A percentile compares a stretch with the other conserved stretches of the same genome.
phyloP scores from a whole-genome alignment of 345 rosid species.

The Acer campestre region DNA sequence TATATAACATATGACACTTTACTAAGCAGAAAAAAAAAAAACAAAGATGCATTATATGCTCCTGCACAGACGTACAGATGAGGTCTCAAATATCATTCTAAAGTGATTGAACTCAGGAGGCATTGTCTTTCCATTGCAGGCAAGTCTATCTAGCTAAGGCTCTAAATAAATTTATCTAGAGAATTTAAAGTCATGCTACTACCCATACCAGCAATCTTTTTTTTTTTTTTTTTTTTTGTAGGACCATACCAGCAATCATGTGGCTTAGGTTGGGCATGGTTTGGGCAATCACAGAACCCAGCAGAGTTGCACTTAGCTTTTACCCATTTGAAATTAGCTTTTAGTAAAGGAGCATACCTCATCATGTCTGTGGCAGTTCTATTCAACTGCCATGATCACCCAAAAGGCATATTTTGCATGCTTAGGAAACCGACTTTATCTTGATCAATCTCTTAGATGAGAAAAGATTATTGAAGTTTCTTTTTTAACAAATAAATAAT shows the following conservation, averaged over 20 bases:
- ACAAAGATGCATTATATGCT: too few relatives aligned
- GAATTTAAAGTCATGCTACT: background rate
- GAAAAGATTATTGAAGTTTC: slow-evolving; percentile 9
- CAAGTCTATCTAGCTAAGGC: background rate
- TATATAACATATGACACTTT: too few relatives aligned
- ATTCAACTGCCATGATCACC: background rate
- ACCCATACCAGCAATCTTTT: background rate
- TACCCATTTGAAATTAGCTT: background rate
- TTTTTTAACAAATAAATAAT: background rate
- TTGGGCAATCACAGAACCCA: background rate
- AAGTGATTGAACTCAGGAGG: background rate
- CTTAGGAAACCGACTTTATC: background rate
- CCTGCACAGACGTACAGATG: background rate
- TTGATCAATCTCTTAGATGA: background rate
- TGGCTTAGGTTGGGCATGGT: background rate
- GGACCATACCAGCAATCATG: background rate
- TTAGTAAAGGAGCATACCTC: background rate
- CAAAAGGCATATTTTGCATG: background rate
- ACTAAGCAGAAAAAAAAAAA: too few relatives aligned
- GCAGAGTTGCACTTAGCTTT: background rate
- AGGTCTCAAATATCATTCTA: background rate
- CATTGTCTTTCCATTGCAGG: background rate
- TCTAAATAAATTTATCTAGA: background rate
- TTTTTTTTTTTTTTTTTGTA: too few relatives aligned
- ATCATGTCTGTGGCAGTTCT: background rate